Evolutionary conservation across 164 flowering plant genomes (phyloP).

Genomic region (Dillenia suffruticosa): DNA sequence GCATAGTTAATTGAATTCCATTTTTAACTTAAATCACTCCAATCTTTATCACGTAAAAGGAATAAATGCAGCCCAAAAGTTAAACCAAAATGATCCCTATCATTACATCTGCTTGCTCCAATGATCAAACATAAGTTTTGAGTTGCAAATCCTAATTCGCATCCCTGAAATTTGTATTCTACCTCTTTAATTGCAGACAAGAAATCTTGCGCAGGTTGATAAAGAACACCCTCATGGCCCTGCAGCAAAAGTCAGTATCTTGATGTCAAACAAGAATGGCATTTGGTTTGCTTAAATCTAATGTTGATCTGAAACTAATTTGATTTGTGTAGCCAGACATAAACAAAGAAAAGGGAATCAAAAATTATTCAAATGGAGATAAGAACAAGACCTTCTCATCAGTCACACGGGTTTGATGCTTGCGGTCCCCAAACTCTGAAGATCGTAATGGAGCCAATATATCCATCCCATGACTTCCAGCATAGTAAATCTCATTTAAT

Average conservation of each 20-base stretch:
- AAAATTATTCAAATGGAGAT: not conserved
- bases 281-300: not conserved
- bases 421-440: conserved; percentile 8
- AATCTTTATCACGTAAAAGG: too few relatives aligned
- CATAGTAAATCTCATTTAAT: conserved; percentile 30
- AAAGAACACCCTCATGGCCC: conserved; percentile 42
- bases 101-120: too few relatives aligned
- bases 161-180: not conserved
- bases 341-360: not conserved
- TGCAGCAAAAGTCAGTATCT: conserved; percentile 3
- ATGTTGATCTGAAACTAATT: not conserved
- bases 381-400: conserved; percentile 33
- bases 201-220: conserved; percentile 67
- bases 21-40: too few relatives aligned
- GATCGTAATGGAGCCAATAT: conserved; percentile 28
- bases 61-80: not conserved
- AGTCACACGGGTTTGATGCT: conserved; percentile 17
- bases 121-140: too few relatives aligned
- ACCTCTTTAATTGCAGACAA: conserved; percentile 58
- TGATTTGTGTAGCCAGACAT: too few relatives aligned
- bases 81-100: not conserved
- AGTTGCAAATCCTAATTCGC: not conserved
- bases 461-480: conserved; percentile 64
- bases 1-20: too few relatives aligned
- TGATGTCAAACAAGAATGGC: not conserved